phyloP scores from a whole-genome alignment of 2,329 filamentous ascomycete genomes.

The Monosporascus sp. region DNA sequence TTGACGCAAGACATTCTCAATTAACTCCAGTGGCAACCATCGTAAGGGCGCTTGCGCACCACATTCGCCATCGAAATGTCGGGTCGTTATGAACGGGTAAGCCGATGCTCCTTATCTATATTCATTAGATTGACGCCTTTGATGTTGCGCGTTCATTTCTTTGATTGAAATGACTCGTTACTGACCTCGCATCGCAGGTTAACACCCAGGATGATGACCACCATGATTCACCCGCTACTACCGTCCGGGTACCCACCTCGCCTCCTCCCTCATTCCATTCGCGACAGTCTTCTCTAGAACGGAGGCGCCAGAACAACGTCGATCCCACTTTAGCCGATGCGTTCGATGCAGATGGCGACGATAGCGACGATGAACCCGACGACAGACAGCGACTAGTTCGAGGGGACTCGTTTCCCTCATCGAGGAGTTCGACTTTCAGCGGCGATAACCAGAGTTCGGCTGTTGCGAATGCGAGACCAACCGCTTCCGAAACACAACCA shows the following conservation, averaged over 20 bases:
- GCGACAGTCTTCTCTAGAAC: slow-evolving; percentile 63
- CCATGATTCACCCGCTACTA: slow-evolving; percentile 26
- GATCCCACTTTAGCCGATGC: slow-evolving; percentile 86
- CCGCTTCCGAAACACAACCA: slow-evolving; percentile 10
- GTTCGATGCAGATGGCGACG: slow-evolving; percentile 78
- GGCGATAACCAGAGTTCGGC: slow-evolving; percentile 10
- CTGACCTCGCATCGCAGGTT: slow-evolving; percentile 35
- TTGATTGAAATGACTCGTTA: background rate
- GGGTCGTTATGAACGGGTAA: slow-evolving; percentile 54
- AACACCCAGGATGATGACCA: slow-evolving; percentile 55
- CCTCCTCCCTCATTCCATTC: slow-evolving; percentile 86
- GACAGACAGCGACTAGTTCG: slow-evolving; percentile 84
- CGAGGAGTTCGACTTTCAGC: slow-evolving; percentile 9
- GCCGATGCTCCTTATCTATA: slow-evolving; percentile 13
- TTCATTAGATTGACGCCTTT: no score
- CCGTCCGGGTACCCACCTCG: slow-evolving; percentile 46
- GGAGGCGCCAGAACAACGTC: slow-evolving; percentile 41
- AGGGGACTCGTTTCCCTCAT: slow-evolving; percentile 41
- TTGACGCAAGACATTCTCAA: background rate
- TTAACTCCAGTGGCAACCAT: background rate
- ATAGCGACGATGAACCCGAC: slow-evolving; percentile 65
- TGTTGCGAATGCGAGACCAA: slow-evolving; percentile 11
- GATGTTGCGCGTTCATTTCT: no score
- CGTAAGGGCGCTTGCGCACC: background rate
- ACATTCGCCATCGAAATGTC: slow-evolving; percentile 38